Base-by-base conservation (phyloP, 768 basidiomycete genomes). In the Kondoa subrosea region DNA sequence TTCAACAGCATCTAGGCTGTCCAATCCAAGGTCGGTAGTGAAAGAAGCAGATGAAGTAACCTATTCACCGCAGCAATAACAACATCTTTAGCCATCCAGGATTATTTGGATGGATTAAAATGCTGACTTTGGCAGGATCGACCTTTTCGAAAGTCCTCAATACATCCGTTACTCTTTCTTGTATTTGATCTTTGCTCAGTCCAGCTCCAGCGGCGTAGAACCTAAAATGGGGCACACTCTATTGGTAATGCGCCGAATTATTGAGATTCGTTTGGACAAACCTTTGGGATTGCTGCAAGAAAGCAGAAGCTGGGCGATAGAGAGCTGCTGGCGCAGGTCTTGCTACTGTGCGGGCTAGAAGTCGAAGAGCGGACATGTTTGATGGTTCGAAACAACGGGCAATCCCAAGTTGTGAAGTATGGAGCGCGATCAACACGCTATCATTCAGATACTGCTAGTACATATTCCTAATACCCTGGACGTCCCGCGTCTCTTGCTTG, bases 1-100 rank as follows among this genome's bases (percentile, higher is more conserved):
- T 78, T 99, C 95, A 25, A 99, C 92, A 25, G 91, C 84, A 77
- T 99, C 95, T 76, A 99, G 80, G 74, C 91, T 96, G 79, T 99
- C 95, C 33, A 95, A 82, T 32, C 89, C 90, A 64, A 95, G 82
- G 81, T 95, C 89, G 59, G 84, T 81, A 64, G 84, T 78, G 77
- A 95, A 91, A 14, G 83, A 81, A 14, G 88, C 80, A 34, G 81
- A 75, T 12, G 83, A 72, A 21, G 82, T 81, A 74, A 96, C 80
- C 91, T 93, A 70, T 29, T 57, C 30, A 17, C 0, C 2, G 27
- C 57, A 60, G 15, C 8, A 50, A 50, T 8, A 50, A 50, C 12
- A 57, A 25, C 27, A 56, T 3, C 17, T 34, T 31, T 15, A 61
- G 62, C 67, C 1, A 21, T 21, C 34, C 27, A 34, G 25, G 56